phyloP scores from a whole-genome alignment of 352 stramenopile genomes.

The Pythium utonaiense region DNA sequence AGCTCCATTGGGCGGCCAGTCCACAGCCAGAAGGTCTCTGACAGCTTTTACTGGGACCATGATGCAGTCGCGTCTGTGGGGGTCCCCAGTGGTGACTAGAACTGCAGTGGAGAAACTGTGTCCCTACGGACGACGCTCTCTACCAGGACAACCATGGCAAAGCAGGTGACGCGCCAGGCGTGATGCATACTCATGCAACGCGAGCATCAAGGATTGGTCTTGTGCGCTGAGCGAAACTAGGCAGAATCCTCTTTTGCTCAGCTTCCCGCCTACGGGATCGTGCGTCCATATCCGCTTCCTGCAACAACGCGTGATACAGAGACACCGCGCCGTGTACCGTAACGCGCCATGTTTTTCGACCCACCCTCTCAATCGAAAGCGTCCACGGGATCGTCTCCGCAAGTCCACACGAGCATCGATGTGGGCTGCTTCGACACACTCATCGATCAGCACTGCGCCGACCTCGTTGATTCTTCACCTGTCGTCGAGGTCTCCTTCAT shows the following conservation, averaged over 20 bases:
- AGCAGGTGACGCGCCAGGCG: too few relatives aligned
- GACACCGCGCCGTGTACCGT: background rate
- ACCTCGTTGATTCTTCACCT: background rate
- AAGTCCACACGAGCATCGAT: constrained; percentile 5
- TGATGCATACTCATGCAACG: too few relatives aligned
- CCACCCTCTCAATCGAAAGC: background rate
- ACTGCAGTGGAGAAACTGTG: background rate
- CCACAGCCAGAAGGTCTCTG: background rate
- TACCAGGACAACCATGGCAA: background rate
- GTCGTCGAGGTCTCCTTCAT: background rate
- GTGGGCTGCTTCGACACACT: constrained; percentile 15
- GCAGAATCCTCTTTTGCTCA: too few relatives aligned
- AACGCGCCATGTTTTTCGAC: background rate
- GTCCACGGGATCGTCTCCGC: background rate
- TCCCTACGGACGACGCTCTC: background rate
- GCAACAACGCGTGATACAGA: background rate
- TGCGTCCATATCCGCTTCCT: background rate
- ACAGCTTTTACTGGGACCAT: background rate
- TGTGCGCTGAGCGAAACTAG: too few relatives aligned
- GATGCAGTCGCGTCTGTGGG: background rate
- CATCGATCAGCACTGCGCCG: background rate
- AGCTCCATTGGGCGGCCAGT: background rate
- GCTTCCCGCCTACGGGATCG: background rate
- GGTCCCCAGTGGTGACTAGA: background rate
- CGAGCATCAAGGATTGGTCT: too few relatives aligned